These are phyloP conservation scores for Malbranchea zuffiana DNA, from an alignment of 2,329 filamentous ascomycete genomes.

Conservation along the genomic window DNA sequence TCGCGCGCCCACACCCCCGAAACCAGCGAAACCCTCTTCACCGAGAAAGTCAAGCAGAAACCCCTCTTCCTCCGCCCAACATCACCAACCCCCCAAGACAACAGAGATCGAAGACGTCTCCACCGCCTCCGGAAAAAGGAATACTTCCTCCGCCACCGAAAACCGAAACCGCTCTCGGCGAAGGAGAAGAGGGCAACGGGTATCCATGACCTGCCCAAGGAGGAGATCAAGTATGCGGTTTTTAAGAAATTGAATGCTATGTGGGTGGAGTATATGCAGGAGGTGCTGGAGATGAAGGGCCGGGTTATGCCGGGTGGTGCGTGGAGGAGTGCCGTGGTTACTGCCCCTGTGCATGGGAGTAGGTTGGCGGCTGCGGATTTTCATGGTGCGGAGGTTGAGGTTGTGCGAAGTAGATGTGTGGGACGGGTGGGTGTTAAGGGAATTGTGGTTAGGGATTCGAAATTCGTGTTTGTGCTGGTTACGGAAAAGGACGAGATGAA, in stretches of 20 bases:
- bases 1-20: constrained; percentile 67
- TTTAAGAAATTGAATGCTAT: constrained; percentile 67
- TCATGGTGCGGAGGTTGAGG: constrained; percentile 73
- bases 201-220: constrained; percentile 62
- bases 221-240: constrained; percentile 58
- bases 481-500: constrained; percentile 62
- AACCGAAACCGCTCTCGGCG: constrained; percentile 62
- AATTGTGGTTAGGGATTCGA: constrained; percentile 80
- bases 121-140: constrained; percentile 38
- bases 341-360: constrained; percentile 41
- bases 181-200: constrained; percentile 62
- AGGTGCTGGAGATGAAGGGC: constrained; percentile 56
- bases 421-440: constrained; percentile 73
- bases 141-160: constrained; percentile 39
- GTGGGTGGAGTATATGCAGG: constrained; percentile 77
- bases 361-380: constrained; percentile 80
- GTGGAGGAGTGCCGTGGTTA: constrained; percentile 33
- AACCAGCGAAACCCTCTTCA: constrained; percentile 59
- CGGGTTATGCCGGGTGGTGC: constrained; percentile 11
- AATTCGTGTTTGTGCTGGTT: constrained; percentile 75
- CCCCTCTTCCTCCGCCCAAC: constrained; percentile 68
- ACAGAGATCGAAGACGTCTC: constrained; percentile 44
- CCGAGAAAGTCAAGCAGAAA: constrained; percentile 72
- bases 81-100: constrained; percentile 51
- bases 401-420: constrained; percentile 70